phyloP scores from a whole-genome alignment of 305 asterid species.

The Fraxinus nigra region DNA sequence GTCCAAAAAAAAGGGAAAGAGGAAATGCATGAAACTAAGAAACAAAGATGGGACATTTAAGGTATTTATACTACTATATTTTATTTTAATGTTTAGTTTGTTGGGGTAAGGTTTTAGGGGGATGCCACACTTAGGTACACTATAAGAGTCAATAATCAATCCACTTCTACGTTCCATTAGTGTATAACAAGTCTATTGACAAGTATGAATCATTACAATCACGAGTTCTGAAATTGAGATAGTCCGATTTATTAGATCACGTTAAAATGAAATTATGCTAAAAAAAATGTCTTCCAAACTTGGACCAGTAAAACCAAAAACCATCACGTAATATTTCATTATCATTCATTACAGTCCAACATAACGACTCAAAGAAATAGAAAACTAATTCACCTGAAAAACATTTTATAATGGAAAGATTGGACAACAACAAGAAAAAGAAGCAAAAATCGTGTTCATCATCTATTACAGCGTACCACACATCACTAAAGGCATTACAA shows the following conservation, averaged over 20 bases:
- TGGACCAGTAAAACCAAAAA: not conserved
- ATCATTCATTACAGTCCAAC: not conserved
- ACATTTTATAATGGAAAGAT: not conserved
- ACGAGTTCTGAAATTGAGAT: not conserved
- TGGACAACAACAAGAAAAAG: not conserved
- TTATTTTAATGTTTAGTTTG: not conserved
- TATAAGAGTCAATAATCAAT: not conserved
- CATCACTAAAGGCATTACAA: not conserved
- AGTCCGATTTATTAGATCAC: not conserved
- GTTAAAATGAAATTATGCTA: not conserved
- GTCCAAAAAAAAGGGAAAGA: not conserved
- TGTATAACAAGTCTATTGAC: not conserved
- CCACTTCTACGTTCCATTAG: not conserved
- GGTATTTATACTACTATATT: not conserved
- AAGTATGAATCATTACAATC: not conserved
- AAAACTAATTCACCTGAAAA: not conserved
- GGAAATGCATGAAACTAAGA: not conserved
- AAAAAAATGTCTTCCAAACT: not conserved
- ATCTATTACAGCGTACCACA: not conserved
- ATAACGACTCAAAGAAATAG: not conserved
- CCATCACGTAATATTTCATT: not conserved
- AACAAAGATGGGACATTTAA: not conserved
- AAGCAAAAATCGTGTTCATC: not conserved
- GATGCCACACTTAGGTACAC: not conserved
- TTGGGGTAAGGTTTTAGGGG: not conserved